A percentile compares a stretch with the other conserved stretches of the same genome.
These are phyloP conservation scores for Jatropha multifida DNA, from an alignment of 441 rosid genomes.

Conservation along the genomic window DNA sequence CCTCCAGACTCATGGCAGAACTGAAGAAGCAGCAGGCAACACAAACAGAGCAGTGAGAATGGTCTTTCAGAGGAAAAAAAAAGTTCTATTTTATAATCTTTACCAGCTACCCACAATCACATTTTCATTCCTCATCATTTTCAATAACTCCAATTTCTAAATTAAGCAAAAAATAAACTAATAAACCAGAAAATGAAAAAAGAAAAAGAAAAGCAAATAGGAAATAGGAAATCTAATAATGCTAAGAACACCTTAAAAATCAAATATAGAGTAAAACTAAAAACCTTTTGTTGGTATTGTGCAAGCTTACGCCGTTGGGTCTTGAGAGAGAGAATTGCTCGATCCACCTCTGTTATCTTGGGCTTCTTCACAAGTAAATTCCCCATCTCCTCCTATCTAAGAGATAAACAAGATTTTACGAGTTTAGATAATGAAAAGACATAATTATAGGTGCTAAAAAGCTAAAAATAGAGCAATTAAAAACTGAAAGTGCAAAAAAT, in stretches of 20 bases:
- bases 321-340: conserved; percentile 89
- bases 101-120: neutral
- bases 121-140: neutral
- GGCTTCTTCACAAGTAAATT: conserved; percentile 91
- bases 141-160: neutral
- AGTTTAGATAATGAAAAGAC: too few species aligned
- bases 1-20: too few species aligned
- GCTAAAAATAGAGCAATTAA: too few species aligned
- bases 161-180: neutral
- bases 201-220: neutral
- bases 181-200: neutral
- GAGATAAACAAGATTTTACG: neutral
- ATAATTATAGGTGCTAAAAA: too few species aligned
- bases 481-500: neutral
- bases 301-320: conserved; percentile 93
- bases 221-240: neutral
- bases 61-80: neutral
- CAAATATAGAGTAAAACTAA: neutral
- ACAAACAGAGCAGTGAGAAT: neutral
- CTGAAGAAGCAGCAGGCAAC: neutral
- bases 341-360: conserved; percentile 89
- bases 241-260: neutral
- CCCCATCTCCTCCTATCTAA: conserved; percentile 47
- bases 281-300: conserved; percentile 82
- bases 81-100: neutral